Base-by-base conservation (phyloP, 148 eudicot genomes). In the Diospyros lotus region DNA sequence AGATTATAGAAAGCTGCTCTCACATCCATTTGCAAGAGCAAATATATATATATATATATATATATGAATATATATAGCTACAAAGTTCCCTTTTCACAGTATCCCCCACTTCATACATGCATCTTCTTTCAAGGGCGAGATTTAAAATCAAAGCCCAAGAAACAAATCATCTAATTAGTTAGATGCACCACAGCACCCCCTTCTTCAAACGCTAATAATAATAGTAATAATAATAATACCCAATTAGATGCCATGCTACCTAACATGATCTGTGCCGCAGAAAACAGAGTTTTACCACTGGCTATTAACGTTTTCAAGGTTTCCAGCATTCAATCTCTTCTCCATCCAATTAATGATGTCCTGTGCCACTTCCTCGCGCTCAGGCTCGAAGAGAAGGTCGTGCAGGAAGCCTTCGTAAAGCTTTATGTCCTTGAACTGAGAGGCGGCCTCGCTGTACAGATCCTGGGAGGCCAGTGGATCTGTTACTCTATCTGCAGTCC, bases 341-440 rank as follows among this genome's bases (percentile, higher is more conserved):
- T 85, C 85, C 87, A 95, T 87, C 99, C 97, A 95, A 61, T 88
- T 77, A 41, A 95, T 87, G 67, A 95, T 95, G 55, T 95, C 99
- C 82, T 85, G 89, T 5, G 83, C 93, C 68, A 95, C 82, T 79
- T 86, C 96, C 83, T 95, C 96, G 2, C 96, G 88, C 75, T 95
- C 99, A 12, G 99, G 99, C 80, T 95, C 99, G 50, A 95, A 95
- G 6, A 95, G 91, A 40, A 95, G 96, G 80, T 95, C 99, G 39
- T 95, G 99, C 80, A 95, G 81, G 80, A 89, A 89, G 41, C 97
- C 99, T 12, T 92, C 94, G 18, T 92, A 95, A 46, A 95, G 91
- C 79, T 89, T 95, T 46, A 95, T 92, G 78, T 82, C 89, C 84
- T 95, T 95, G 79, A 82, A 88, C 77, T 67, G 75, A 38, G 99